These are phyloP conservation scores for Trichophyton equinum DNA, from an alignment of 2,329 filamentous ascomycete genomes.

Conservation along the genomic window DNA sequence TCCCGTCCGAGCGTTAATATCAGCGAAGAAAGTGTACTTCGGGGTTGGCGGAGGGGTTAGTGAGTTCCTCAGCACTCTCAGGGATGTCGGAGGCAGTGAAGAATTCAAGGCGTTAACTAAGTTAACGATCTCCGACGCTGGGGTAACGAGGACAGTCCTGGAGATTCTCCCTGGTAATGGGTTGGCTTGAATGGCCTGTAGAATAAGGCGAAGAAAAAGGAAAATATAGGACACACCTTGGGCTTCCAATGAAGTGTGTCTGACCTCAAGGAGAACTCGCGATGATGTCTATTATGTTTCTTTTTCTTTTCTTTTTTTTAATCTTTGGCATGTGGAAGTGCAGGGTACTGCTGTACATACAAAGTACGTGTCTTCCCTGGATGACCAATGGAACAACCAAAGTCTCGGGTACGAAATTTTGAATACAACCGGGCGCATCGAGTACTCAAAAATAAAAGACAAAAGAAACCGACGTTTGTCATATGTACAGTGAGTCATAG, in stretches of 20 bases:
- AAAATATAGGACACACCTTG: not conserved
- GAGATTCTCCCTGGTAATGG: slow-evolving; percentile 19
- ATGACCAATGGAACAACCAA: not conserved
- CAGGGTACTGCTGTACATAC: not conserved
- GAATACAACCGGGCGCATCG: not conserved
- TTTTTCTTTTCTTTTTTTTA: not conserved
- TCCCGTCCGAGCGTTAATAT: slow-evolving; percentile 41
- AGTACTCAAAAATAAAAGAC: not conserved
- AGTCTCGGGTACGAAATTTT: not conserved
- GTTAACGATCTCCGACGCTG: slow-evolving; percentile 29
- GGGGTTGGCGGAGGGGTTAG: slow-evolving; percentile 54
- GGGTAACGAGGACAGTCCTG: slow-evolving; percentile 34
- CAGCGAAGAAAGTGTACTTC: slow-evolving; percentile 54
- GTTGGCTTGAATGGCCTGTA: not conserved
- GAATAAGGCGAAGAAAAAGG: not conserved
- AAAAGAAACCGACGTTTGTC: slow-evolving; percentile 2
- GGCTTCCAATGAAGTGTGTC: not conserved
- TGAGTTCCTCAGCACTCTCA: slow-evolving; percentile 37
- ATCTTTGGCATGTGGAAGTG: not conserved
- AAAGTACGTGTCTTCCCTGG: slow-evolving; percentile 1
- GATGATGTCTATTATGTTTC: not conserved
- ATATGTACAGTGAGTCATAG: slow-evolving; percentile 5
- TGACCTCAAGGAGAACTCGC: not conserved
- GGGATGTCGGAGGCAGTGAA: slow-evolving; percentile 13
- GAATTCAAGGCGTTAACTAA: slow-evolving; percentile 20